phyloP scores from a whole-genome alignment of 2,329 filamentous ascomycete species.

The Fusarium solani-melongenae region DNA sequence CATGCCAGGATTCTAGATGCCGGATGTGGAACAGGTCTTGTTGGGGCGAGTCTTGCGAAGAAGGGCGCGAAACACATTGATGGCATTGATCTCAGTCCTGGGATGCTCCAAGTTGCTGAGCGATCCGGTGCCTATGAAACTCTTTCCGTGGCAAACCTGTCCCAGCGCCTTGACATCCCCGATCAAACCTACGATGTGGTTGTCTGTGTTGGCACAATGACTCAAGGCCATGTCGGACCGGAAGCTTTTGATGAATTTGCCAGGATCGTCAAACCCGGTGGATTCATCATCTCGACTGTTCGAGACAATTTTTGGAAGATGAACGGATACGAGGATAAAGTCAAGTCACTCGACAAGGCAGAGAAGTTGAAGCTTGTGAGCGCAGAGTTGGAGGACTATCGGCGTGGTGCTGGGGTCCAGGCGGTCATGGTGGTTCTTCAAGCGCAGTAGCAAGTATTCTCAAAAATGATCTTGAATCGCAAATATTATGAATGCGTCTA shows the following conservation, averaged over 20 bases:
- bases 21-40: conserved; percentile 63
- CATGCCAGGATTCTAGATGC: conserved; percentile 55
- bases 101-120: conserved; percentile 60
- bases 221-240: conserved; percentile 62
- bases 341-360: conserved; percentile 42
- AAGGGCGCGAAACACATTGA: conserved; percentile 54
- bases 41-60: conserved; percentile 55
- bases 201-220: conserved; percentile 63
- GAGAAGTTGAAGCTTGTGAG: conserved; percentile 1
- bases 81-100: conserved; percentile 59
- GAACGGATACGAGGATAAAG: conserved; percentile 55
- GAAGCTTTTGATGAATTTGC: conserved; percentile 58
- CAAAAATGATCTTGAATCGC: not conserved
- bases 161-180: conserved; percentile 49
- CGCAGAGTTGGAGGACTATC: not conserved
- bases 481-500: not conserved
- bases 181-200: conserved; percentile 58
- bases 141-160: conserved; percentile 56
- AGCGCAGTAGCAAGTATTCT: not conserved
- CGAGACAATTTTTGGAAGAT: conserved; percentile 58
- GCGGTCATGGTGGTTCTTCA: conserved; percentile 22
- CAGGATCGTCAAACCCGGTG: conserved; percentile 55
- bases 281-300: conserved; percentile 59
- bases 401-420: conserved; percentile 18
- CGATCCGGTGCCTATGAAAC: conserved; percentile 55